These are phyloP conservation scores for Nepenthes mirabilis DNA, from an alignment of 148 eudicot species.

Conservation along the genomic window DNA sequence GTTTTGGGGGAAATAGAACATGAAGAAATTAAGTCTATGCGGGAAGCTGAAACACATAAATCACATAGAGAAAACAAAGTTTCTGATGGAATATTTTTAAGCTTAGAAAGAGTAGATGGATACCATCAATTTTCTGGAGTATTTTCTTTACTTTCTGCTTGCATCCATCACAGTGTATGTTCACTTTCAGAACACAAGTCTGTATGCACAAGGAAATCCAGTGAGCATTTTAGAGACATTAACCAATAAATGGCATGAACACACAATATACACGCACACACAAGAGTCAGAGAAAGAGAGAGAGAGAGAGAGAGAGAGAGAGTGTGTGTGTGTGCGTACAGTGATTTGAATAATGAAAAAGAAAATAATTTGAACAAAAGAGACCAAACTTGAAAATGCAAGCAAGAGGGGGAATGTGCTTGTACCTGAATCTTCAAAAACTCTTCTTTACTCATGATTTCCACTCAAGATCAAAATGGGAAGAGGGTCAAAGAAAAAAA, in stretches of 20 bases:
- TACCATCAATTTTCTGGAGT: conserved; percentile 95
- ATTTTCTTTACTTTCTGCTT: conserved; percentile 88
- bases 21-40: background rate
- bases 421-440: conserved; percentile 84
- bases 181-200: conserved; percentile 92
- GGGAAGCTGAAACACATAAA: background rate
- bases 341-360: background rate
- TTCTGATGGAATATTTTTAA: background rate
- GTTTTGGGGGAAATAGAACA: background rate
- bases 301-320: background rate
- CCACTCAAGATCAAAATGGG: background rate
- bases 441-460: conserved; percentile 88
- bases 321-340: no score
- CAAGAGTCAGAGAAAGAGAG: background rate
- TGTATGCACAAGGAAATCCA: conserved; percentile 41
- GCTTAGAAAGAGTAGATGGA: background rate
- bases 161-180: conserved; percentile 97
- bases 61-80: background rate
- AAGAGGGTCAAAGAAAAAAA: conserved; percentile 9
- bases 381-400: background rate
- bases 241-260: background rate
- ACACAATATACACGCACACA: background rate
- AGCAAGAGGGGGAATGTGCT: conserved; percentile 1
- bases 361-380: background rate
- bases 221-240: background rate